Evolutionary conservation across 2,329 filamentous ascomycete genomes (phyloP), one percentile per base, ranked within the genome.

Genomic region (Neonectria coccinea): DNA sequence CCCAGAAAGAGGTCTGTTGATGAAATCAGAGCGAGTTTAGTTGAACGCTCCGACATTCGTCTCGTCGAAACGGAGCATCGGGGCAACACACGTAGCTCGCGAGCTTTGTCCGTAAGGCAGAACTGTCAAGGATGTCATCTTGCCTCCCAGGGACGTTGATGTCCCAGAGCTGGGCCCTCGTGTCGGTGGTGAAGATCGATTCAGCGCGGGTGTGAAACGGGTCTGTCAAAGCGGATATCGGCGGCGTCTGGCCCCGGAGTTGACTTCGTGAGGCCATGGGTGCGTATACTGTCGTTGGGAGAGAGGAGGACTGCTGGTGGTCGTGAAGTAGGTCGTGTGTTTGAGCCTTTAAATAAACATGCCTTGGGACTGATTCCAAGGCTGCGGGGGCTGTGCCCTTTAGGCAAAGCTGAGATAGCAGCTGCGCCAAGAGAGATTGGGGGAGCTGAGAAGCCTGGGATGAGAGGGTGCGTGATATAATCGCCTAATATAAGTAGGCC

Each of bases 131-230:
- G 29, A 44, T 20, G 2, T 55, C 48, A 16, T 59, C 31, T 44
- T 64, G 31, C 33, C 31, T 36, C 20, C 31, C 51, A 12, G 22
- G 16, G 6, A 50, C 18, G 20, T 60, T 18, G 6, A 51, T 42
- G 22, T 64, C 56, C 62, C 55, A 59, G 10, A 64, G 36, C 16
- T 54, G 62, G 11, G 50, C 62, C n/a, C 20, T 56, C 5, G 62
- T 60, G 3, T 62, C 47, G 14, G 52, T 42, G 8, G 36, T 55
- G 25, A 55, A 42, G 5, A 55, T 44, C 7, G 36, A 42, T 27
- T 27, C 36, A 3, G 39, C 18, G 33, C 25, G 36, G 20, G 25
- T 9, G 14, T 29, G 22, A 12, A 31, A 55, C 8, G 4, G 12
- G 25, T 39, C 18, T 10, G 22, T 16, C 9, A 41, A 29, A 18